Percentiles rank a stretch among this genome's conserved stretches.
These are phyloP conservation scores for Talaromyces rugulosus DNA, from an alignment of 2,329 filamentous ascomycete species.

Conservation along the genomic window DNA sequence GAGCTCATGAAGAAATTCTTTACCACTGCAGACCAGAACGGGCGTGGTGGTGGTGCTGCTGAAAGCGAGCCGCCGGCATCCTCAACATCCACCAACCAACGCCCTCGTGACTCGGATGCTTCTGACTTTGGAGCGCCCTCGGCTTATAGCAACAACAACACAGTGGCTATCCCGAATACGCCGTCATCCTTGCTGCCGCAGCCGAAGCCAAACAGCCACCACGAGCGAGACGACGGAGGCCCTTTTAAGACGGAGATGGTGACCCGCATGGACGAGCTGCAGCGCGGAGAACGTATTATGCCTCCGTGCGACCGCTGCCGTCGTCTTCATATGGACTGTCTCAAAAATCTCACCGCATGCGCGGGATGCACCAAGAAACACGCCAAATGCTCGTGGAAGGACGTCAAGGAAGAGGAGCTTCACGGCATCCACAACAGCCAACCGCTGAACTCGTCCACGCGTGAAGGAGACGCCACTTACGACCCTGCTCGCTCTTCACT, in stretches of 20 bases:
- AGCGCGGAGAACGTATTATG: constrained; percentile 68
- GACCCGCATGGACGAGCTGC: constrained; percentile 68
- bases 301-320: constrained; percentile 83
- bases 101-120: constrained; percentile 31
- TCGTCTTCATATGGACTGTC: constrained; percentile 72
- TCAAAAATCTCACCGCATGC: constrained; percentile 83
- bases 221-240: constrained; percentile 54
- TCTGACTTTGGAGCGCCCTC: constrained; percentile 22
- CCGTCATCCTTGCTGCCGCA: constrained; percentile 51
- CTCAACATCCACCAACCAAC: constrained; percentile 19
- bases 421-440: constrained; percentile 18
- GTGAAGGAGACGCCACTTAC: background rate
- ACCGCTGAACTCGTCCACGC: background rate
- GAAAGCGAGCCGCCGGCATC: constrained; percentile 25
- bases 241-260: constrained; percentile 64
- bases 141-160: constrained; percentile 25
- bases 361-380: constrained; percentile 87
- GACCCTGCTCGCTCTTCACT: background rate
- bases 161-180: constrained; percentile 53
- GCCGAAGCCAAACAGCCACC: constrained; percentile 40
- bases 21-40: constrained; percentile 53
- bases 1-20: constrained; percentile 62
- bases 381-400: constrained; percentile 81
- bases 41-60: constrained; percentile 28
- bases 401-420: constrained; percentile 70